Evolutionary conservation across 106 monocot genomes (phyloP).

Genomic region (Gastrodia elata): DNA sequence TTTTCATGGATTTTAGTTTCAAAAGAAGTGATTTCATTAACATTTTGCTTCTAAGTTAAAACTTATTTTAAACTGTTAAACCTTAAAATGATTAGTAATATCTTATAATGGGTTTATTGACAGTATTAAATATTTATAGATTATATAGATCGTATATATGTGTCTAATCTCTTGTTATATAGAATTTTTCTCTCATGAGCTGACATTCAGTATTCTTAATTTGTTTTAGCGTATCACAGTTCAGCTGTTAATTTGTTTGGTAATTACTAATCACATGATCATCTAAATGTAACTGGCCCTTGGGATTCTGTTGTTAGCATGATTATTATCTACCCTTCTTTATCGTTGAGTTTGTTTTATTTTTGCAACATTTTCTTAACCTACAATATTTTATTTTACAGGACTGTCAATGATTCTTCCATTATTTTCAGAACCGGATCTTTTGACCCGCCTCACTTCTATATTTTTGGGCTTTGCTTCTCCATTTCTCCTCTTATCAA

Average conservation of each 20-base stretch:
- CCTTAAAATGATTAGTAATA: too few relatives aligned
- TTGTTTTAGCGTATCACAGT: too few relatives aligned
- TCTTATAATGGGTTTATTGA: too few relatives aligned
- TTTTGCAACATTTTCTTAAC: neutral
- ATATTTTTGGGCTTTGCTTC: constrained; percentile 90
- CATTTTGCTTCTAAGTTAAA: too few relatives aligned
- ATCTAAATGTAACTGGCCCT: neutral
- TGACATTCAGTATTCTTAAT: too few relatives aligned
- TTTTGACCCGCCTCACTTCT: constrained; percentile 72
- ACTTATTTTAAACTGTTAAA: too few relatives aligned
- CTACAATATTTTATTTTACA: constrained; percentile 18
- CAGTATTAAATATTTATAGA: too few relatives aligned
- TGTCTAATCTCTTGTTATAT: too few relatives aligned
- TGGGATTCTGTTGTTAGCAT: neutral
- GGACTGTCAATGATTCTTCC: constrained; percentile 76
- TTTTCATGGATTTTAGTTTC: too few relatives aligned
- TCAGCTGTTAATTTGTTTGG: neutral
- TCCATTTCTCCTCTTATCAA: constrained; percentile 73
- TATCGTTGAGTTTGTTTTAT: neutral
- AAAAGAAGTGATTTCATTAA: too few relatives aligned
- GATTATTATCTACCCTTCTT: neutral
- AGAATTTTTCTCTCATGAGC: too few relatives aligned
- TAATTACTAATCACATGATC: neutral
- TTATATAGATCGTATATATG: too few relatives aligned
- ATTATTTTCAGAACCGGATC: constrained; percentile 53